Evolutionary conservation across 208 protist genomes (phyloP).

Genomic region (Crithidia bombi): DNA sequence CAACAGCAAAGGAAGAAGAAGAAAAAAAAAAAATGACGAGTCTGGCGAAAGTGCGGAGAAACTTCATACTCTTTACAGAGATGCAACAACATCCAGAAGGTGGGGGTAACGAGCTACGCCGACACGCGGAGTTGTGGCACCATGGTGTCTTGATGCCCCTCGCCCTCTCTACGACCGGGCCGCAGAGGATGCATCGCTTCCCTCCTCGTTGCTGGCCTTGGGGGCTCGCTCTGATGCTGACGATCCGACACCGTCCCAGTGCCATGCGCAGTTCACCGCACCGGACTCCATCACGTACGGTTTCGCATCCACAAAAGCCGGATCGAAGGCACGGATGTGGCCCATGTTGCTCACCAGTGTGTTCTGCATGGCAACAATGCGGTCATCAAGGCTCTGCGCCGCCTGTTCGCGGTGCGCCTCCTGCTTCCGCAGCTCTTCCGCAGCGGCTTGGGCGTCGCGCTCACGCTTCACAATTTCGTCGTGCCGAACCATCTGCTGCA

Average conservation of each 20-base stretch:
- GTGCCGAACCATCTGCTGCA: constrained; percentile 83
- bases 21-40: no score
- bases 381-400: constrained; percentile 51
- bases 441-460: constrained; percentile 44
- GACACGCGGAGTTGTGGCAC: no score
- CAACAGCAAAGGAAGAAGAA: no score
- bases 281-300: constrained; percentile 74
- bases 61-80: no score
- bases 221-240: not conserved
- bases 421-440: constrained; percentile 10
- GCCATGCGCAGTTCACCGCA: constrained; percentile 79
- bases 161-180: not conserved
- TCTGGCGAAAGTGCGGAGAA: no score
- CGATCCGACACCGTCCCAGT: constrained; percentile 40
- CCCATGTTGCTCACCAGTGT: constrained; percentile 67
- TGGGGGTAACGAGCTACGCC: no score
- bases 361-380: constrained; percentile 67
- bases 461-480: constrained; percentile 65
- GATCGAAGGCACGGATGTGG: constrained; percentile 72
- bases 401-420: constrained; percentile 24
- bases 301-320: constrained; percentile 51
- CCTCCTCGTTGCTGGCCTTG: not conserved
- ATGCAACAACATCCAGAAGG: no score
- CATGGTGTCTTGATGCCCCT: no score
- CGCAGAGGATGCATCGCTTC: not conserved